These are phyloP conservation scores for Chlorencoelia australis DNA, from an alignment of 2,329 filamentous ascomycete genomes.

Conservation along the genomic window DNA sequence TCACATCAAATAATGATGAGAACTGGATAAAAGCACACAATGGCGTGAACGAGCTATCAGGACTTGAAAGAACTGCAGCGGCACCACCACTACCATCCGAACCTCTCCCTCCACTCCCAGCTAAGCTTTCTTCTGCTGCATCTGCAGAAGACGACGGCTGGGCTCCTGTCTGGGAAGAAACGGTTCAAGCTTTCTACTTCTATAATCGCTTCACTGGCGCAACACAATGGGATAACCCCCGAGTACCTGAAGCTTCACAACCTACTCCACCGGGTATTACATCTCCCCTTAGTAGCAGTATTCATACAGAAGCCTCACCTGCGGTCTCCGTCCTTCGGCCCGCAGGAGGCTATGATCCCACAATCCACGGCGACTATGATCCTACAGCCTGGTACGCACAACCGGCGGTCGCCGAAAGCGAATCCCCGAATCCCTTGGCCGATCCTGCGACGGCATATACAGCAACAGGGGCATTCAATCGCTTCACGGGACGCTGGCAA, in stretches of 20 bases:
- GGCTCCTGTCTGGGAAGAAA: slow-evolving; percentile 68
- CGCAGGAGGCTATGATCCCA: slow-evolving; percentile 81
- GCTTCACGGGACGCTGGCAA: slow-evolving; percentile 81
- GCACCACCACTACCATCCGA: slow-evolving; percentile 27
- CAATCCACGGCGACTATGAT: slow-evolving; percentile 94
- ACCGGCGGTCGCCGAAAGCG: slow-evolving; percentile 33
- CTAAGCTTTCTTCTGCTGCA: slow-evolving; percentile 38
- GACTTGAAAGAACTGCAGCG: slow-evolving; percentile 4
- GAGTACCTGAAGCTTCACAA: slow-evolving; percentile 41
- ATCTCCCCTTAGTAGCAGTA: slow-evolving; percentile 20
- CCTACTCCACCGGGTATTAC: slow-evolving; percentile 21
- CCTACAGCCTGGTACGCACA: slow-evolving; percentile 90
- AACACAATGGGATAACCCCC: slow-evolving; percentile 81
- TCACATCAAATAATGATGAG: slow-evolving; percentile 7
- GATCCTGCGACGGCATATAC: slow-evolving; percentile 47
- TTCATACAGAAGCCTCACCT: slow-evolving; percentile 18
- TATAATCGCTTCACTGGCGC: slow-evolving; percentile 68
- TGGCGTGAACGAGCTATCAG: slow-evolving; percentile 5
- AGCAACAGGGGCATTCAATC: slow-evolving; percentile 73
- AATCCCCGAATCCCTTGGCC: slow-evolving; percentile 23
- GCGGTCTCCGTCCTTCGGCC: slow-evolving; percentile 30
- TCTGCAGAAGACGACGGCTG: slow-evolving; percentile 62
- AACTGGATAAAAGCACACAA: slow-evolving; percentile 11
- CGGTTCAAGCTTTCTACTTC: slow-evolving; percentile 66
- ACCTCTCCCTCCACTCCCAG: slow-evolving; percentile 31